Conservation (phyloP, 495 filamentous ascomycete species). For the Penicillium manginii region DNA sequence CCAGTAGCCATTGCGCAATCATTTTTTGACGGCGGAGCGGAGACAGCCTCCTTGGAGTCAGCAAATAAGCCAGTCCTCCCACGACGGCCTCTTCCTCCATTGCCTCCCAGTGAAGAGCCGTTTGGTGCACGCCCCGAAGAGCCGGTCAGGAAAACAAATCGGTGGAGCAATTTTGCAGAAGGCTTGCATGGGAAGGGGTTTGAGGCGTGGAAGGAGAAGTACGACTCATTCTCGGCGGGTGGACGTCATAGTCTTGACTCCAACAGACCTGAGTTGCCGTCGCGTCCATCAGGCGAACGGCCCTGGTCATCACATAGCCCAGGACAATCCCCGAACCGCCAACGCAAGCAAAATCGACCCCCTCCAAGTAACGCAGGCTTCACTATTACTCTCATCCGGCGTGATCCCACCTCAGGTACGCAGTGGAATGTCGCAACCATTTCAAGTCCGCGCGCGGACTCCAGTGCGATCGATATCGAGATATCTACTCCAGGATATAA, state of each 20-base stretch:
- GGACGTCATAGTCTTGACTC: slow-evolving; percentile 41
- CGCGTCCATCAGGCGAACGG: slow-evolving; percentile 34
- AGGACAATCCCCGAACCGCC: slow-evolving; percentile 33
- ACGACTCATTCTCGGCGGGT: slow-evolving; percentile 25
- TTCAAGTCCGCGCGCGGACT: slow-evolving; percentile 43
- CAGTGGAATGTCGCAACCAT: slow-evolving; percentile 92
- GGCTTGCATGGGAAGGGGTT: slow-evolving; percentile 26
- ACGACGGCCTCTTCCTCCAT: slow-evolving; percentile 35
- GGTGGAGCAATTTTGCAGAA: slow-evolving; percentile 41
- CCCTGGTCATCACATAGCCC: slow-evolving; percentile 29
- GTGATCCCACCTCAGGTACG: slow-evolving; percentile 74
- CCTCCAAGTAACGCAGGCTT: slow-evolving; percentile 34
- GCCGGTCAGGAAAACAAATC: slow-evolving; percentile 25
- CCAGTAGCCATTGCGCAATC: slow-evolving; percentile 18
- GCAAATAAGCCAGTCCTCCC: slow-evolving; percentile 9
- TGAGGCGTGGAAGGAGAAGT: slow-evolving; percentile 30
- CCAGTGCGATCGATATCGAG: slow-evolving; percentile 58
- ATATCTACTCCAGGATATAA: slow-evolving; percentile 65
- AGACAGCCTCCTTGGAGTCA: neutral
- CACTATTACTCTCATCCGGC: slow-evolving; percentile 86
- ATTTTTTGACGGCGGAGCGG: neutral
- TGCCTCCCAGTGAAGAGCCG: slow-evolving; percentile 34
- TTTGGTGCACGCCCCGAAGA: slow-evolving; percentile 11
- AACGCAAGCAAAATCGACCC: neutral
- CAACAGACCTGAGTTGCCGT: slow-evolving; percentile 36